phyloP scores from a whole-genome alignment of 2,329 filamentous ascomycete genomes.

The Sporothrix euskadiensis region DNA sequence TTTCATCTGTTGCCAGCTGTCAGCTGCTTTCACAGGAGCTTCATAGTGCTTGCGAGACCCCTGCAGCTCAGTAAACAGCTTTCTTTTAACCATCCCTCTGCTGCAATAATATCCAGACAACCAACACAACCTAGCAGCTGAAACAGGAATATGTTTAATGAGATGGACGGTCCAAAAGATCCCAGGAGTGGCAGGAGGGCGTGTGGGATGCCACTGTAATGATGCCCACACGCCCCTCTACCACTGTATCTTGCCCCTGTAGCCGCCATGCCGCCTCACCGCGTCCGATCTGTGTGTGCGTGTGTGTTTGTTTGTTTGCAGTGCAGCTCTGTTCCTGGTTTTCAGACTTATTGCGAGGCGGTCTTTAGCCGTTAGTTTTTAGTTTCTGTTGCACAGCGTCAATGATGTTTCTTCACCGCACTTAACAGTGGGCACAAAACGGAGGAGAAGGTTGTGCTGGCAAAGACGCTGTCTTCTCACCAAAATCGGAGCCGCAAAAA shows the following conservation, averaged over 20 bases:
- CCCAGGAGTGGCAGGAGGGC: background rate
- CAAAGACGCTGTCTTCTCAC: background rate
- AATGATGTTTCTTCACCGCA: background rate
- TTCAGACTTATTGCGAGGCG: background rate
- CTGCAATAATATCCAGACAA: background rate
- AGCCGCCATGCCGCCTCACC: constrained; percentile 7
- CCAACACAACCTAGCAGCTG: background rate
- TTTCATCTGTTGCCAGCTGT: constrained; percentile 6
- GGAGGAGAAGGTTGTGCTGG: background rate
- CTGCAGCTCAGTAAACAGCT: background rate
- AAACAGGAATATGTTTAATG: constrained; percentile 10
- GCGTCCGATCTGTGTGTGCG: background rate
- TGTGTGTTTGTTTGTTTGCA: background rate
- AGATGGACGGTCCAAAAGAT: constrained; percentile 10
- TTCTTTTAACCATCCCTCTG: background rate
- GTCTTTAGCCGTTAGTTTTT: background rate
- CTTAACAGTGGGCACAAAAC: background rate
- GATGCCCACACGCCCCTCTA: constrained; percentile 10
- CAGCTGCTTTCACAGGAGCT: background rate
- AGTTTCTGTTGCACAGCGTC: background rate
- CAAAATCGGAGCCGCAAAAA: constrained; percentile 18
- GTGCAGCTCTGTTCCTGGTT: background rate
- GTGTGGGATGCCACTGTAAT: constrained; percentile 12
- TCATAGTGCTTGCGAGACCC: constrained; percentile 9
- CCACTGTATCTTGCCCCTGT: background rate